Percentiles rank a stretch among this genome's conserved stretches.
Evolutionary conservation across 2,329 filamentous ascomycete genomes (phyloP).

Genomic region (Nemania sp.): DNA sequence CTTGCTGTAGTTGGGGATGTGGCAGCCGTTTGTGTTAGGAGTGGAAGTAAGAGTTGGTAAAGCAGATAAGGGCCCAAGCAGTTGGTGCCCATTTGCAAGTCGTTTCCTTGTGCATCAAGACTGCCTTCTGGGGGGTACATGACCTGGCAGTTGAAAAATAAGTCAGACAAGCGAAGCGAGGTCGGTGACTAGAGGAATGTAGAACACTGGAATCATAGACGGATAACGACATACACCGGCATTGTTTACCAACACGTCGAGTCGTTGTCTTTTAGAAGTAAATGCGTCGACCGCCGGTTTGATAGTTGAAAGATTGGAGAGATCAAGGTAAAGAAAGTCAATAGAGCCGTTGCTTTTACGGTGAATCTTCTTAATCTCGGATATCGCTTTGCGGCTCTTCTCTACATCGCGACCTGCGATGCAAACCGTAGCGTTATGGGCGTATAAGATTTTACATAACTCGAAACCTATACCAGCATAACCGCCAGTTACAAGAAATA

Average conservation of each 20-base stretch:
- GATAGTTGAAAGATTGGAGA: not conserved
- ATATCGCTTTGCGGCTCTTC: not conserved
- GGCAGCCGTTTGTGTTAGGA: not conserved
- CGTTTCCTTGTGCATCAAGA: not conserved
- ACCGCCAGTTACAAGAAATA: not conserved
- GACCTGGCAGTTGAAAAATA: not conserved
- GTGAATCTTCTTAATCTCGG: not conserved
- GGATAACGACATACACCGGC: not conserved
- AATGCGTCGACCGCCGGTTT: not conserved
- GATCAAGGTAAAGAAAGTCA: not conserved
- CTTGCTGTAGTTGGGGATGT: not conserved
- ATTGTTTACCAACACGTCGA: conserved; percentile 1
- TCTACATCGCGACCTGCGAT: not conserved
- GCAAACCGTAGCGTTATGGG: not conserved
- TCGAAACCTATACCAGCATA: conserved; percentile 1
- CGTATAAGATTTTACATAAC: not conserved
- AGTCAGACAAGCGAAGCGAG: not conserved
- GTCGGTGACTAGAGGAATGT: too few species aligned
- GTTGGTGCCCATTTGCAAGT: conserved; percentile 1
- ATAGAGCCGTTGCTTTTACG: not conserved
- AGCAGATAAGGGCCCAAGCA: conserved; percentile 2
- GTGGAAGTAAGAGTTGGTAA: not conserved
- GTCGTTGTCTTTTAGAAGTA: not conserved
- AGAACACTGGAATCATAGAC: not conserved
- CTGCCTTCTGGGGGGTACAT: not conserved